Evolutionary conservation across 2,329 filamentous ascomycete species (phyloP).

Genomic region (Decorospora gaudefroyi): DNA sequence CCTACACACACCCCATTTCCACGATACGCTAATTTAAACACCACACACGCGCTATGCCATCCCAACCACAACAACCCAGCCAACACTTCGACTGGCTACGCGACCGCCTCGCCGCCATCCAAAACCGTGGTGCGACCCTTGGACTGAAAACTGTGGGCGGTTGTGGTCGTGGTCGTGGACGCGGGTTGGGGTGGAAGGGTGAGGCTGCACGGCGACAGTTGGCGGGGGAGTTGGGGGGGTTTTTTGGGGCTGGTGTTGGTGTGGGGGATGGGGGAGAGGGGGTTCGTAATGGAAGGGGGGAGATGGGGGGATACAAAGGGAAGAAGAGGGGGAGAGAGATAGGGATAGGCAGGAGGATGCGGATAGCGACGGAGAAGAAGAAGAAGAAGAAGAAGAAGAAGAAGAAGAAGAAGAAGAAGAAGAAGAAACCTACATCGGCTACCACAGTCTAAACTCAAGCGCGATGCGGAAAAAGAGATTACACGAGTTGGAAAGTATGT

Average conservation of each 20-base stretch:
- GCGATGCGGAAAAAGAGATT: slow-evolving; percentile 1
- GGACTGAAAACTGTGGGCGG: too few species aligned
- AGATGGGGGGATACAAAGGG: too few species aligned
- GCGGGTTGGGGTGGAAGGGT: neutral
- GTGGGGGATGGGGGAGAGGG: too few species aligned
- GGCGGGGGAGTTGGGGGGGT: neutral
- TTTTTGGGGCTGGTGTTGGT: too few species aligned
- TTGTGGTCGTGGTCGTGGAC: too few species aligned
- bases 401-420: neutral
- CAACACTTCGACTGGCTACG: neutral
- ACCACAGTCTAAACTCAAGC: neutral
- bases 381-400: neutral
- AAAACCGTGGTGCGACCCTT: too few species aligned
- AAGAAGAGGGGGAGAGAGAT: too few species aligned
- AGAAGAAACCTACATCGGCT: neutral
- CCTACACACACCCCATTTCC: neutral
- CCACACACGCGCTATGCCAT: too few species aligned
- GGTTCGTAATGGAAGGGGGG: too few species aligned
- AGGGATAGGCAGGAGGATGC: neutral
- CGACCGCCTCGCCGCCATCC: slow-evolving; percentile 5
- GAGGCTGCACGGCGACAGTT: neutral
- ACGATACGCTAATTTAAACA: too few species aligned
- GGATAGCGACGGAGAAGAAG: neutral
- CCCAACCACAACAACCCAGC: neutral
- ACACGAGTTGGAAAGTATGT: slow-evolving; percentile 2